Evolutionary conservation across 179 eudicot species (phyloP), one percentile per base, ranked within the genome.

Genomic region (Heliamphora pulchella): DNA sequence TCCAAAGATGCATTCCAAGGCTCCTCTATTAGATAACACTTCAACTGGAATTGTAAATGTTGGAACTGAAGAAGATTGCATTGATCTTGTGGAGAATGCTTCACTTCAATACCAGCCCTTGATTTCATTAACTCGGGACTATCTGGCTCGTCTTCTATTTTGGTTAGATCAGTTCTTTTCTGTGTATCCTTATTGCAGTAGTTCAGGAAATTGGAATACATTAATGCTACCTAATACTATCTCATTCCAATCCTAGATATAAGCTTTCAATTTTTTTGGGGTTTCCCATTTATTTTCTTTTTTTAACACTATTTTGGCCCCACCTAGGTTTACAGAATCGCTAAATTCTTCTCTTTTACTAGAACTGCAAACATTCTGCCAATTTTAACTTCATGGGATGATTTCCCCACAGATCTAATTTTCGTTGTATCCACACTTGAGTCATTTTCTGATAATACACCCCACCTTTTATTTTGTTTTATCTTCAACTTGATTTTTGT

Each of bases 1-100:
- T 71, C 97, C 98, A n/a, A 93, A 87, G 83, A 93, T 95, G 97
- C 95, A 93, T 82, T 91, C 98, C 3, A 93, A 87, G 84, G 93
- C 91, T 15, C 96, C 92, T 80, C 76, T 81, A 4, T 84, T 91
- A 4, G 93, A 90, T 71, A 90, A 84, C 79, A 84, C 89, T 82
- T 81, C 97, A 46, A 78, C 85, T 74, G 96, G 94, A 76, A 77
- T 89, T 73, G 62, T 85, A 22, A 87, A 87, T 81, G 78, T 72
- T 75, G 90, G 81, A 82, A 87, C 72, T 65, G 91, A 86, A 75
- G 86, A 82, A 84, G 97, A 92, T 76, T 84, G 86, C 79, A 83
- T 90, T 68, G 98, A 95, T 83, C 90, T 91, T 82, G 87, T 91
- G 18, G 98, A 93, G 80, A 90, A 93, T 83, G 87, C 95, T 73